Evolutionary conservation across 1,139 yeast genomes (phyloP).

Genomic region (Sugiyamaella xylanicola): DNA sequence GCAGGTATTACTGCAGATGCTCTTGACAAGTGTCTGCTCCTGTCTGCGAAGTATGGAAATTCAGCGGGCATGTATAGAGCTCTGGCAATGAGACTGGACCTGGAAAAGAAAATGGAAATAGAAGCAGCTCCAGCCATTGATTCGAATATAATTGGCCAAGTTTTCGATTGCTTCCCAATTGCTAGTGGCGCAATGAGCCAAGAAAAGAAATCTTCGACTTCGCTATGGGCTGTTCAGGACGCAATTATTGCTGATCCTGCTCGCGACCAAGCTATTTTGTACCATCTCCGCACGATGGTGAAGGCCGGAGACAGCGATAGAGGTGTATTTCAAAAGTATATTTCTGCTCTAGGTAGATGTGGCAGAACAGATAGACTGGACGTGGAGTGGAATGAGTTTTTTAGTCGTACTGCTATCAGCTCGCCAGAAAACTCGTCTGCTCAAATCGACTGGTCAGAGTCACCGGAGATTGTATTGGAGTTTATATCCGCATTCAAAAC

Average conservation of each 20-base stretch:
- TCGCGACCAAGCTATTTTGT: constrained; percentile 36
- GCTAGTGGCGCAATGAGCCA: constrained; percentile 28
- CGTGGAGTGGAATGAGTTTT: constrained; percentile 33
- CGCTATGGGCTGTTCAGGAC: constrained; percentile 34
- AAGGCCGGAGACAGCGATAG: constrained; percentile 24
- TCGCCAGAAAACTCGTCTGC: not conserved
- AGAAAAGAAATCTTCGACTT: constrained; percentile 27
- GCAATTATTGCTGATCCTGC: constrained; percentile 33
- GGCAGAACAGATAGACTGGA: constrained; percentile 30
- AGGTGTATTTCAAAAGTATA: constrained; percentile 31
- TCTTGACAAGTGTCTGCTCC: constrained; percentile 34
- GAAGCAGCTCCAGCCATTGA: constrained; percentile 23
- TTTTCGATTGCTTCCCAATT: constrained; percentile 37
- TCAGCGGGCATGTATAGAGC: constrained; percentile 38
- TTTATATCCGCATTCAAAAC: constrained; percentile 35
- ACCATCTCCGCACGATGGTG: constrained; percentile 33
- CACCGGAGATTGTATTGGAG: constrained; percentile 34
- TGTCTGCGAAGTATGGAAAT: constrained; percentile 38
- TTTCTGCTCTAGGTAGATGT: constrained; percentile 39
- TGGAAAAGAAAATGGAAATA: constrained; percentile 20
- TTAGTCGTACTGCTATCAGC: not conserved
- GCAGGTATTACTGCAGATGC: constrained; percentile 35
- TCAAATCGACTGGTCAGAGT: constrained; percentile 23
- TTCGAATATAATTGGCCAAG: constrained; percentile 26
- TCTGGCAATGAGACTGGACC: constrained; percentile 33